A percentile compares a stretch with the other conserved stretches of the same genome.
Evolutionary conservation across 129 eudicot genomes (phyloP).

Genomic region (Ambrosia artemisiifolia): DNA sequence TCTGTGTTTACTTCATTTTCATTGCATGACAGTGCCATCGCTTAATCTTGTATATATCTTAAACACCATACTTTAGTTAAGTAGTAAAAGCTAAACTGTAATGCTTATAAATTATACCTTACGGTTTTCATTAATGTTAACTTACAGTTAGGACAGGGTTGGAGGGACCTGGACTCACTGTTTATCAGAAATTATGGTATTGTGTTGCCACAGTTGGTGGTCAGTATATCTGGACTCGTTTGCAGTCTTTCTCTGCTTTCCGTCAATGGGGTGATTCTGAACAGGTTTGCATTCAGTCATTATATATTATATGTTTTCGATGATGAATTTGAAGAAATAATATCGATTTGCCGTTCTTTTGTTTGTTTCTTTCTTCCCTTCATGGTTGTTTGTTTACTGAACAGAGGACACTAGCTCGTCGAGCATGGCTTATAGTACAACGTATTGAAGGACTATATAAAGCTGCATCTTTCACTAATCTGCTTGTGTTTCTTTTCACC

Average conservation of each 20-base stretch:
- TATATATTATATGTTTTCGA: neutral
- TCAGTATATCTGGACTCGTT: conserved; percentile 85
- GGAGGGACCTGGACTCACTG: conserved; percentile 97
- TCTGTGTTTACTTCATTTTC: neutral
- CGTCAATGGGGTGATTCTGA: conserved; percentile 97
- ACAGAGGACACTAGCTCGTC: conserved; percentile 84
- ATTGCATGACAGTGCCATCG: too few species aligned
- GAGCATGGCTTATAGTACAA: conserved; percentile 81
- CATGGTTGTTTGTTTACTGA: conserved; percentile 8
- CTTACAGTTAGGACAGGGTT: conserved; percentile 77
- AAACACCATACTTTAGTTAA: neutral
- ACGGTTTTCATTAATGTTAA: conserved; percentile 16
- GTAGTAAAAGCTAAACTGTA: neutral
- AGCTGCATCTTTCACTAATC: conserved; percentile 89
- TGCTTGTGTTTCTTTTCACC: conserved; percentile 84
- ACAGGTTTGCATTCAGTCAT: conserved; percentile 46
- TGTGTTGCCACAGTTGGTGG: conserved; percentile 95
- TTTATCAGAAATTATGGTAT: conserved; percentile 86
- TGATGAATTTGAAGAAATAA: conserved; percentile 1
- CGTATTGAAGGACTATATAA: conserved; percentile 85
- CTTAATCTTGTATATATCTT: neutral
- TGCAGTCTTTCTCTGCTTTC: conserved; percentile 93
- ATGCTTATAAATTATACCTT: neutral
- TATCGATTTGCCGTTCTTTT: neutral
- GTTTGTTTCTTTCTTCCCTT: neutral